A percentile compares a stretch with the other conserved stretches of the same genome.
Evolutionary conservation across 768 basidiomycete species (phyloP).

Genomic region (Boletus subparvulus): DNA sequence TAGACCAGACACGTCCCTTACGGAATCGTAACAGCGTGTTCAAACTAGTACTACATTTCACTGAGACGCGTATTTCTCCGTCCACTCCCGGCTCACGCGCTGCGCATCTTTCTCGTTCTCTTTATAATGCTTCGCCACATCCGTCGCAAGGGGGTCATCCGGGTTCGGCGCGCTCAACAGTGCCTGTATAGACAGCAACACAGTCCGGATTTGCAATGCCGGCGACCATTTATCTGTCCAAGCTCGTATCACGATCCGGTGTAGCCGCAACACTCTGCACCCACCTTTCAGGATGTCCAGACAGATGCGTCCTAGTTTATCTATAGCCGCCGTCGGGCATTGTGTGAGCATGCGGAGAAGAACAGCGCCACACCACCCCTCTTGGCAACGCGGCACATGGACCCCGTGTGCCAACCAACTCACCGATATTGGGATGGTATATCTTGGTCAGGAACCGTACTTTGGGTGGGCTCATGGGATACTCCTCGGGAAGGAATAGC

Average conservation of each 20-base stretch:
- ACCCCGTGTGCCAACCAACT: constrained; percentile 30
- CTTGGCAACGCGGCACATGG: background rate
- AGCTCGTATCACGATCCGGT: background rate
- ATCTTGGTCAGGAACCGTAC: constrained; percentile 98
- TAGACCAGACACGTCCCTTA: constrained; percentile 11
- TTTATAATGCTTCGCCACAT: constrained; percentile 98
- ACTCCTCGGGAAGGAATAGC: constrained; percentile 97
- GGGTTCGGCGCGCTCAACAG: constrained; percentile 95
- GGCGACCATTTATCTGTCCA: constrained; percentile 96
- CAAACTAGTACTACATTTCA: constrained; percentile 10
- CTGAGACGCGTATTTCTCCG: constrained; percentile 72
- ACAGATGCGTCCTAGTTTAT: constrained; percentile 98
- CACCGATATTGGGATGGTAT: constrained; percentile 99
- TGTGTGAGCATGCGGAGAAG: constrained; percentile 23
- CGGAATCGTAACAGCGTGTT: constrained; percentile 11
- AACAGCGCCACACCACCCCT: constrained; percentile 15
- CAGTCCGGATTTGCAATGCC: constrained; percentile 96
- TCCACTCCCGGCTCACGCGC: constrained; percentile 93
- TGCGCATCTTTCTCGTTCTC: constrained; percentile 94
- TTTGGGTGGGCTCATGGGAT: constrained; percentile 99
- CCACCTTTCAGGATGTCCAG: constrained; percentile 95
- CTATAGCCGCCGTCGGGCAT: constrained; percentile 42
- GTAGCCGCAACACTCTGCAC: constrained; percentile 17
- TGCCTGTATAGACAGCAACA: constrained; percentile 96
- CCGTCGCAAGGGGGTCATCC: constrained; percentile 91